A percentile compares a stretch with the other conserved stretches of the same genome.
Conservation (phyloP, 345 rosid species). For the Brassica incana region DNA sequence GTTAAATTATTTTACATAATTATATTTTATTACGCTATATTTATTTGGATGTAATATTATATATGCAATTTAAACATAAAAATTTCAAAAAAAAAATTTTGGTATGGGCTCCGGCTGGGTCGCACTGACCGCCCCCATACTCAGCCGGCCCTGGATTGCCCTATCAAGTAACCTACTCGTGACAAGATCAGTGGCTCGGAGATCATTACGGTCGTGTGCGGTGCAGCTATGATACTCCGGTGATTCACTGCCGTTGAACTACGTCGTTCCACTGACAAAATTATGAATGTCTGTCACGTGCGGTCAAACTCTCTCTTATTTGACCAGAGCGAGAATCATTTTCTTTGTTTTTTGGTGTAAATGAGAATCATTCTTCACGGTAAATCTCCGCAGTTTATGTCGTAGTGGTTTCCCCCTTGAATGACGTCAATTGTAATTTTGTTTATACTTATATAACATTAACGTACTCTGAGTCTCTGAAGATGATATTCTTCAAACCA, state of each 20-base stretch:
- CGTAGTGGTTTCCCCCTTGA: not conserved
- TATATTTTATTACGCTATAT: too few relatives aligned
- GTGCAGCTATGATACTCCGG: slow-evolving; percentile 12
- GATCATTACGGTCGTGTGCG: slow-evolving; percentile 27
- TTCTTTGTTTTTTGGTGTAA: too few relatives aligned
- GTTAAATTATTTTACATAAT: too few relatives aligned
- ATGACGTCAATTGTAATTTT: slow-evolving; percentile 11
- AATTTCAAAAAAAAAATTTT: too few relatives aligned
- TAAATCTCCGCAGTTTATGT: slow-evolving; percentile 10
- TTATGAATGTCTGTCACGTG: slow-evolving; percentile 17
- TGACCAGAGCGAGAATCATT: not conserved
- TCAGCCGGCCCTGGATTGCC: not conserved
- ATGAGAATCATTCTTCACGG: not conserved
- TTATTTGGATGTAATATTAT: too few relatives aligned
- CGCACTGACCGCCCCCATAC: too few relatives aligned
- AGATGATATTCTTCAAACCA: too few relatives aligned
- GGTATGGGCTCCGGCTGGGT: too few relatives aligned
- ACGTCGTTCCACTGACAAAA: slow-evolving; percentile 12
- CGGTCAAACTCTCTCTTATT: slow-evolving; percentile 8
- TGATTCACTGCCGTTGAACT: not conserved
- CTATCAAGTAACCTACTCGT: slow-evolving; percentile 4
- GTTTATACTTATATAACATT: not conserved
- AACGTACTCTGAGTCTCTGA: not conserved
- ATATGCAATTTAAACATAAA: too few relatives aligned
- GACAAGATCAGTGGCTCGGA: slow-evolving; percentile 24